Evolutionary conservation across 2,329 filamentous ascomycete genomes (phyloP).

Genomic region (Nothophoma quercina): DNA sequence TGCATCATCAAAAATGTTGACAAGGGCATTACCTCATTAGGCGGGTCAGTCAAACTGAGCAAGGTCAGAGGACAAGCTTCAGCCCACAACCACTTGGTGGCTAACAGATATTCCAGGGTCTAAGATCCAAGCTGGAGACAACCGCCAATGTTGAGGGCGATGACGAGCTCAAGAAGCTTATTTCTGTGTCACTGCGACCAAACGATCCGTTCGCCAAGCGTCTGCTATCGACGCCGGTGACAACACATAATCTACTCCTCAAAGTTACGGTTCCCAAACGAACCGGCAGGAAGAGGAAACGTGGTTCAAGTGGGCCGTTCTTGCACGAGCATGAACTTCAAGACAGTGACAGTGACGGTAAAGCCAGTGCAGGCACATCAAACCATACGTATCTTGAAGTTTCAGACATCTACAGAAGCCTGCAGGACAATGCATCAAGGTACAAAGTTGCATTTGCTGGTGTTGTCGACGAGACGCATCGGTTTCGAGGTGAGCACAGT

Average conservation of each 20-base stretch:
- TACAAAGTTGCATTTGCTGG: slow-evolving; percentile 77
- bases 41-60: slow-evolving; percentile 62
- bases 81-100: slow-evolving; percentile 8
- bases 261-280: slow-evolving; percentile 86
- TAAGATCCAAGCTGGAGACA: slow-evolving; percentile 39
- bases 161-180: slow-evolving; percentile 56
- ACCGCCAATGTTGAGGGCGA: slow-evolving; percentile 29
- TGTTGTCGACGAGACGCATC: slow-evolving; percentile 78
- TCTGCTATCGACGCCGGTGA: slow-evolving; percentile 76
- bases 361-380: not conserved
- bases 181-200: slow-evolving; percentile 78
- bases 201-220: slow-evolving; percentile 81
- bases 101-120: slow-evolving; percentile 31
- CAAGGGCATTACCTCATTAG: slow-evolving; percentile 69
- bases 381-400: slow-evolving; percentile 30
- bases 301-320: slow-evolving; percentile 73
- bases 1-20: slow-evolving; percentile 70
- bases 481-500: slow-evolving; percentile 71
- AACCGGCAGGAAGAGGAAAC: slow-evolving; percentile 85
- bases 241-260: slow-evolving; percentile 83
- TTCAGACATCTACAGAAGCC: slow-evolving; percentile 63
- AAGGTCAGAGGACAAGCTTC: slow-evolving; percentile 52
- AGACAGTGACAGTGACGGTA: not conserved
- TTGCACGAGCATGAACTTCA: slow-evolving; percentile 43
- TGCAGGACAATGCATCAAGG: slow-evolving; percentile 73